phyloP scores from a whole-genome alignment of 2,329 filamentous ascomycete species.

The Alternaria conjuncta region DNA sequence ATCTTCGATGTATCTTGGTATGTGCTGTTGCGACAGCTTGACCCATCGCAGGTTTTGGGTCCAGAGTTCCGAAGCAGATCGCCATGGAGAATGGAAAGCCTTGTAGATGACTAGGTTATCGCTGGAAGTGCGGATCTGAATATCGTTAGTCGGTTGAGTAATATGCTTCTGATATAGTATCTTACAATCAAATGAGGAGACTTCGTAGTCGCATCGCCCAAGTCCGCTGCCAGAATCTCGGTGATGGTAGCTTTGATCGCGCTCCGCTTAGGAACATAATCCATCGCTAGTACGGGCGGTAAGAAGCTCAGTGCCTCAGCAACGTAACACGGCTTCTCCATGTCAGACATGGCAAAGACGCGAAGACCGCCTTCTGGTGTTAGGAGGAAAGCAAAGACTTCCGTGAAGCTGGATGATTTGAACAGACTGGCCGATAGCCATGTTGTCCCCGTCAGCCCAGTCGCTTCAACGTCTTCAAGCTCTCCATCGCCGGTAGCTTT shows the following conservation, averaged over 20 bases:
- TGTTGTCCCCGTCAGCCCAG: slow-evolving; percentile 66
- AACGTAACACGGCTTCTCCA: slow-evolving; percentile 73
- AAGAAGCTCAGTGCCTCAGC: slow-evolving; percentile 80
- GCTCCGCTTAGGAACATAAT: slow-evolving; percentile 73
- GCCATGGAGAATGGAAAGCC: slow-evolving; percentile 65
- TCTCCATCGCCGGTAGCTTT: slow-evolving; percentile 83
- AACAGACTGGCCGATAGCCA: slow-evolving; percentile 89
- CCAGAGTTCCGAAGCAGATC: slow-evolving; percentile 53
- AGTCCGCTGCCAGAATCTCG: slow-evolving; percentile 82
- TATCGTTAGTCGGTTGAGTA: slow-evolving; percentile 2
- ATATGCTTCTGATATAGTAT: slow-evolving; percentile 1
- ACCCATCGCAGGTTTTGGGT: slow-evolving; percentile 72
- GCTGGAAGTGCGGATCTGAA: slow-evolving; percentile 74
- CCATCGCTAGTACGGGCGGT: slow-evolving; percentile 75
- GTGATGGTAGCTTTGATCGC: slow-evolving; percentile 74
- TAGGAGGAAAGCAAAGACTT: slow-evolving; percentile 77
- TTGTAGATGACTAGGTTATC: slow-evolving; percentile 90
- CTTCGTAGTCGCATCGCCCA: slow-evolving; percentile 75
- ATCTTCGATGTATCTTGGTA: slow-evolving; percentile 65
- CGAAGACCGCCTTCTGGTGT: slow-evolving; percentile 75
- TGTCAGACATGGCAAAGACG: slow-evolving; percentile 77
- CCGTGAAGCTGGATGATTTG: slow-evolving; percentile 63
- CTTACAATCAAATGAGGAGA: slow-evolving; percentile 83
- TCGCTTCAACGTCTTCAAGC: slow-evolving; percentile 78
- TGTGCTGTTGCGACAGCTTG: slow-evolving; percentile 72